Evolutionary conservation across 306 rosid genomes (phyloP), one percentile per base, ranked within the genome.

Genomic region (Senna tora): DNA sequence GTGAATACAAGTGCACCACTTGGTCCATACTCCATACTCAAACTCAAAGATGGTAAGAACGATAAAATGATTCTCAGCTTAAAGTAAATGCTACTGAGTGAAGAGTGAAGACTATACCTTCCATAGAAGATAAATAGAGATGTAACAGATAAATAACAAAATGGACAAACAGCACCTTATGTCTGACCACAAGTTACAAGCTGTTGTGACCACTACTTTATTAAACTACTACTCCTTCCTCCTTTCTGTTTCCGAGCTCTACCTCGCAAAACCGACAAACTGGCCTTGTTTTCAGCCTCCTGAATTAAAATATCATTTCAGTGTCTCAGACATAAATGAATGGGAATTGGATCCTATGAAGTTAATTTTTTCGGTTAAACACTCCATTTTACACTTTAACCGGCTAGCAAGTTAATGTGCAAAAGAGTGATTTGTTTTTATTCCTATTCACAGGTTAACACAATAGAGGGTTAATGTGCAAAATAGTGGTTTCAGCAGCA

Each of bases 261-360:
- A 30, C 82, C 69, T 69, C 21, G 45, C 80, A 80, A 65, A 69
- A 80, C 70, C 41, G 78, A 77, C 67, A 57, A 33, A 64, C 8
- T 76, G 25, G 53, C 67, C 47, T 33, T 63, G 71, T 45, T 84
- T 76, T 86, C 81, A 60, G 71, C 55, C 69, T 68, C 91, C 93
- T 86, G 87, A 64, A 65, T 63, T 33, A 41, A 32, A 72, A 75
- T 1, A 67, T 4, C 9, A 19, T 42, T 33, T 82, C 25, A 64
- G 59, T 68, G 33, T 71, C 73, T 53, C 4, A 14, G 58, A 74
- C 7, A 65, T 30, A 74, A 7, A 42, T n/a, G n/a, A n/a, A n/a
- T n/a, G n/a, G n/a, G n/a, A n/a, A n/a, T n/a, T n/a, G n/a, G n/a
- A n/a, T n/a, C n/a, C n/a, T n/a, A n/a, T n/a, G n/a, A n/a, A n/a